phyloP scores from a whole-genome alignment of 805 yeast genomes.

The Yamadazyma nakazawae region DNA sequence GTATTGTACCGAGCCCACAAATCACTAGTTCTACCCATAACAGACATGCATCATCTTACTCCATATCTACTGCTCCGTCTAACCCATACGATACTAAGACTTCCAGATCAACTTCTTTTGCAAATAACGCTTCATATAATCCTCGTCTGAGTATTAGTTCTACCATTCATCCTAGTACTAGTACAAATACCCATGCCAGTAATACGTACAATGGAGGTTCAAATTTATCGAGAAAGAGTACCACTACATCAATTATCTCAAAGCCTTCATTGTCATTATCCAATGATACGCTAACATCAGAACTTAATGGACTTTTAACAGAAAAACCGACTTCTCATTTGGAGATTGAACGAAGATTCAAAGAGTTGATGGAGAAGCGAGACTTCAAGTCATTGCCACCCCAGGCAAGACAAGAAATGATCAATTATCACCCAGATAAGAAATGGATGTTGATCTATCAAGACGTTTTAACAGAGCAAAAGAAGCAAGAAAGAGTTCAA shows the following conservation, averaged over 20 bases:
- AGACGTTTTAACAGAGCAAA: slow-evolving; percentile 74
- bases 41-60: slow-evolving; percentile 39
- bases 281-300: slow-evolving; percentile 16
- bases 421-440: slow-evolving; percentile 67
- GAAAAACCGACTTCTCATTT: slow-evolving; percentile 66
- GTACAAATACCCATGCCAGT: not conserved
- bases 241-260: slow-evolving; percentile 23
- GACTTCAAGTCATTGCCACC: slow-evolving; percentile 71
- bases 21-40: slow-evolving; percentile 32
- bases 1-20: slow-evolving; percentile 29
- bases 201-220: slow-evolving; percentile 7
- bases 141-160: slow-evolving; percentile 7
- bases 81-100: slow-evolving; percentile 31
- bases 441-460: slow-evolving; percentile 92
- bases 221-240: slow-evolving; percentile 21
- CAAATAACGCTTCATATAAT: not conserved
- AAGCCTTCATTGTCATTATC: slow-evolving; percentile 21
- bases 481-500: slow-evolving; percentile 39
- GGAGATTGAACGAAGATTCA: slow-evolving; percentile 71
- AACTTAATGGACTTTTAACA: slow-evolving; percentile 27
- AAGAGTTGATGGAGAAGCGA: slow-evolving; percentile 77
- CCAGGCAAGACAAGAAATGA: slow-evolving; percentile 73
- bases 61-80: slow-evolving; percentile 24
- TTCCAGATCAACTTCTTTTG: slow-evolving; percentile 6
- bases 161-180: not conserved